phyloP scores from a whole-genome alignment of 208 protist species.

The Trypanosomatidae sp. region DNA sequence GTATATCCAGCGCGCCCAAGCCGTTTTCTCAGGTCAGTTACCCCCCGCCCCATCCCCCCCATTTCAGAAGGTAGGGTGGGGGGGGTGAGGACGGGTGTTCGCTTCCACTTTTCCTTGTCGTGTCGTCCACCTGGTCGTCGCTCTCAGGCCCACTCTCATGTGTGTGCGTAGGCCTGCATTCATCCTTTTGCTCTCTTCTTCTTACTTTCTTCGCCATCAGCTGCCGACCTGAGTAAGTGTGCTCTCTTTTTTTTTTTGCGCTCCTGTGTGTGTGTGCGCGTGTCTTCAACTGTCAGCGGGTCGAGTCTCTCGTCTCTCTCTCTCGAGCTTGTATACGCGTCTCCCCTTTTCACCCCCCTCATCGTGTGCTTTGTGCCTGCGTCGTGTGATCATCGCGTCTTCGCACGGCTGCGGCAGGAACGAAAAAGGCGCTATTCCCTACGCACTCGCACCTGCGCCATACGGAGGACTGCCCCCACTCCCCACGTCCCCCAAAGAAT shows the following conservation, averaged over 20 bases:
- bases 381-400: background rate
- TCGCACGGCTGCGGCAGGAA: background rate
- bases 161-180: background rate
- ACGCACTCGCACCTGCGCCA: background rate
- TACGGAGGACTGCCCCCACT: no score
- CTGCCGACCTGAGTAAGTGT: background rate
- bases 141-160: background rate
- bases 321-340: background rate
- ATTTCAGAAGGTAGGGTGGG: no score
- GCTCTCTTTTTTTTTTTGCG: background rate
- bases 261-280: background rate
- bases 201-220: background rate
- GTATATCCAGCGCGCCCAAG: background rate
- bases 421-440: background rate
- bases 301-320: background rate
- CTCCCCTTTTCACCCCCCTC: background rate
- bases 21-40: no score
- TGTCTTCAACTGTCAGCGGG: background rate
- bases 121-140: background rate
- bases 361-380: constrained; percentile 4
- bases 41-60: no score
- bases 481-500: no score
- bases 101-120: background rate
- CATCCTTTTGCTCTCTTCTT: background rate
- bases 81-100: no score